Evolutionary conservation across 345 rosid species (phyloP).

Genomic region (Mangifera indica): DNA sequence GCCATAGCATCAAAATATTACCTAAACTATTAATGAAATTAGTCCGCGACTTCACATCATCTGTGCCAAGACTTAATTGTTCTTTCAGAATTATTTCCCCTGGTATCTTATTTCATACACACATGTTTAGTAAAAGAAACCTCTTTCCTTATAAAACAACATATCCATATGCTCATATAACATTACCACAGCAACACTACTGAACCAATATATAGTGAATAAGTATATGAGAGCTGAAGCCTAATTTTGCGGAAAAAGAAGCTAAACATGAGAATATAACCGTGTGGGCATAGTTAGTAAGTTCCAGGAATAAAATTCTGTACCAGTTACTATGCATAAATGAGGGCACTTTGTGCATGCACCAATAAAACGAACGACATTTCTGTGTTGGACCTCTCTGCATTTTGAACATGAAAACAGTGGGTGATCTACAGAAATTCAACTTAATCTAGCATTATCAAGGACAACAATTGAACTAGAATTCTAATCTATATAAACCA

Average conservation of each 20-base stretch:
- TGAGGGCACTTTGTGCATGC: constrained; percentile 59
- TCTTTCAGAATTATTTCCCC: not conserved
- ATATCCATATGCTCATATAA: not conserved
- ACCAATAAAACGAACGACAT: constrained; percentile 70
- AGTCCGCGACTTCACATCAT: no score
- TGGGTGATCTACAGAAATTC: not conserved
- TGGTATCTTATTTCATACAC: not conserved
- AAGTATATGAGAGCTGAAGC: not conserved
- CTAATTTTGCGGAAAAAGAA: constrained; percentile 3
- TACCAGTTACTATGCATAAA: constrained; percentile 75
- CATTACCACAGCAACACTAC: not conserved
- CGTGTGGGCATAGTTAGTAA: not conserved
- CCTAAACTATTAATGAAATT: no score
- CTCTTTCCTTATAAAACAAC: not conserved
- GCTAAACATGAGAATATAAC: constrained; percentile 1
- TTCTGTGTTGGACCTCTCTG: constrained; percentile 64
- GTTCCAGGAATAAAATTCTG: constrained; percentile 1
- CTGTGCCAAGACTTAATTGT: not conserved
- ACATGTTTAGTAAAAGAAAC: not conserved
- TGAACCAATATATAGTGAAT: not conserved
- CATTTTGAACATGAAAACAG: constrained; percentile 20
- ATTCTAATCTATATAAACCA: no score
- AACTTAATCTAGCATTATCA: not conserved
- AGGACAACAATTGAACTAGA: not conserved
- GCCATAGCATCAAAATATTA: no score